Evolutionary conservation across 1,139 yeast species (phyloP).

Genomic region (Hemisphaericaspora xylofermentans): DNA sequence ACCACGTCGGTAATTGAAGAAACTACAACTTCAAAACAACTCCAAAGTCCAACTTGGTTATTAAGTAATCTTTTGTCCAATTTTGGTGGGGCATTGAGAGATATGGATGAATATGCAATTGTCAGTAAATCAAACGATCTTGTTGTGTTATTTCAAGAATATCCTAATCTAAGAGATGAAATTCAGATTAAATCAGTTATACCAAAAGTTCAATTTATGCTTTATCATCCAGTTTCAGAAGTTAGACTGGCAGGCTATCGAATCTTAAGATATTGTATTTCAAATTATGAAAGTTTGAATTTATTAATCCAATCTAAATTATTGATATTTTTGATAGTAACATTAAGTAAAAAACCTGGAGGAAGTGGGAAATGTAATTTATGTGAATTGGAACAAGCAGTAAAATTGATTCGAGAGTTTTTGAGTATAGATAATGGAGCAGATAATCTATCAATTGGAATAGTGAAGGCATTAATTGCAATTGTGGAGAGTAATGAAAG

Average conservation of each 20-base stretch:
- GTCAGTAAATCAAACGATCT: constrained; percentile 64
- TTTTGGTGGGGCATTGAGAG: constrained; percentile 21
- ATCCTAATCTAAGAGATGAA: constrained; percentile 66
- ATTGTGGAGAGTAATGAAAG: constrained; percentile 53
- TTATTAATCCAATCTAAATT: constrained; percentile 50
- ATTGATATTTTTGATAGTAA: constrained; percentile 61
- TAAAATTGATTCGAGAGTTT: constrained; percentile 67
- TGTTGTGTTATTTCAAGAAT: constrained; percentile 52
- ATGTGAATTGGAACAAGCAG: constrained; percentile 75
- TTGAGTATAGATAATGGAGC: constrained; percentile 58
- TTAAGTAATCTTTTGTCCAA: constrained; percentile 34
- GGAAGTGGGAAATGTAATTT: constrained; percentile 32
- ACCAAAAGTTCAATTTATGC: constrained; percentile 57
- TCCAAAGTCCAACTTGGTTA: constrained; percentile 39
- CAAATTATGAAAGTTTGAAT: constrained; percentile 50
- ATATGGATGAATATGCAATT: constrained; percentile 45
- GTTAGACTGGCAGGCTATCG: constrained; percentile 77
- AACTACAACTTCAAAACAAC: constrained; percentile 4
- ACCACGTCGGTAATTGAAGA: constrained; percentile 8
- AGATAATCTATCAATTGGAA: constrained; percentile 58
- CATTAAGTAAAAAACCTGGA: constrained; percentile 42
- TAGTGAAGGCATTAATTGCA: constrained; percentile 70
- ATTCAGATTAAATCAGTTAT: constrained; percentile 63
- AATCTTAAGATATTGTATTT: constrained; percentile 63
- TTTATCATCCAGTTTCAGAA: constrained; percentile 58